Percentiles rank a stretch among this genome's conserved stretches.
Evolutionary conservation across 1,284 basidiomycete genomes (phyloP).

Genomic region (Moniliophthora roreri): DNA sequence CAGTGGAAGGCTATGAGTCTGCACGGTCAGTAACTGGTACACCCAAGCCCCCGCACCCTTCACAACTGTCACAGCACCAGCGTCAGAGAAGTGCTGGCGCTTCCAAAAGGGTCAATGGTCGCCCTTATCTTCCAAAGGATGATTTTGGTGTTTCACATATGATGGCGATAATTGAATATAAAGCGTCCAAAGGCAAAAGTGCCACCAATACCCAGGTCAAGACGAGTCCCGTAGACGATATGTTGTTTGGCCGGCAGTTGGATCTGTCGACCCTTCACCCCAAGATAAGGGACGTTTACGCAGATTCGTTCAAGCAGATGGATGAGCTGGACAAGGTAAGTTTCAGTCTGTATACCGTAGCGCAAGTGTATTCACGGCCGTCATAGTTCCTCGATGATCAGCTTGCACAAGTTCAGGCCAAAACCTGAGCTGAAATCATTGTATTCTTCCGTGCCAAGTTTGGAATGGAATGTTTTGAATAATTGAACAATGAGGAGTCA

Average conservation of each 20-base stretch:
- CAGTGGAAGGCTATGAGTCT: not conserved
- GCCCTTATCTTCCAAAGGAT: constrained; percentile 62
- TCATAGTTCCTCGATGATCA: too few relatives aligned
- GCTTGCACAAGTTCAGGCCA: too few relatives aligned
- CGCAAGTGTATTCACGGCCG: too few relatives aligned
- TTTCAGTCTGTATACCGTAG: constrained; percentile 6
- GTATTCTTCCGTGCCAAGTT: too few relatives aligned
- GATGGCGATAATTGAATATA: constrained; percentile 79
- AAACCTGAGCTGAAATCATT: too few relatives aligned
- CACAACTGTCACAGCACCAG: constrained; percentile 20
- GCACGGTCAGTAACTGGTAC: constrained; percentile 12
- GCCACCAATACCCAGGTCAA: constrained; percentile 27
- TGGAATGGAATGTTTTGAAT: too few relatives aligned
- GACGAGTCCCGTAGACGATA: constrained; percentile 64
- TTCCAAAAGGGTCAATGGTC: constrained; percentile 28
- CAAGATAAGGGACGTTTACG: constrained; percentile 69
- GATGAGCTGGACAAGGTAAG: constrained; percentile 79
- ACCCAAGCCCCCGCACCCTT: constrained; percentile 16
- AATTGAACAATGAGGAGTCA: too few relatives aligned
- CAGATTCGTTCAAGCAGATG: constrained; percentile 68
- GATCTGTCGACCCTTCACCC: constrained; percentile 70
- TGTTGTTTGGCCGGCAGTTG: constrained; percentile 70
- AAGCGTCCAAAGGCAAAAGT: constrained; percentile 42
- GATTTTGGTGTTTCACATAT: constrained; percentile 84
- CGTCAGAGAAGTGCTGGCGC: constrained; percentile 23